Percentiles rank a stretch among this genome's conserved stretches.
Evolutionary conservation across 805 yeast species (phyloP).

Genomic region (Kluyveromyces nonfermentans): DNA sequence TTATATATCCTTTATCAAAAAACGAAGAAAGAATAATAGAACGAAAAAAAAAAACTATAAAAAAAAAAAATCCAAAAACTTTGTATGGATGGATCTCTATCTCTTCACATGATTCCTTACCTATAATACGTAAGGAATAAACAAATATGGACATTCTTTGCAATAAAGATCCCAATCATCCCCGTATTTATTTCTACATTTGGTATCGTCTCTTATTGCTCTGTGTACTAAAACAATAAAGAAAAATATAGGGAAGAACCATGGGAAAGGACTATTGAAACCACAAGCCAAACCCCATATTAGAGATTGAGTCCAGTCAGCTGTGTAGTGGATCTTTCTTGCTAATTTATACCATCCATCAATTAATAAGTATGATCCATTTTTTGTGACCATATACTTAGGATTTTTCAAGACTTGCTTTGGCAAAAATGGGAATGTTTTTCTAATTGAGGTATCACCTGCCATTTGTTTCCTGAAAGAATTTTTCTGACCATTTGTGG

Average conservation of each 20-base stretch:
- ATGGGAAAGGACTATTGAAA: slow-evolving; percentile 77
- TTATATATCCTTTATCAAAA: too few species aligned
- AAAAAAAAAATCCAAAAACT: too few species aligned
- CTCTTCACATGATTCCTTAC: background rate
- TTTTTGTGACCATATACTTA: slow-evolving; percentile 69
- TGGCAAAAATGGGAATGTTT: slow-evolving; percentile 90
- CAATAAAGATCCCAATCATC: slow-evolving; percentile 85
- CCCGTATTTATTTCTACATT: slow-evolving; percentile 83
- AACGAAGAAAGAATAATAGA: too few species aligned
- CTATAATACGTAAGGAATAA: slow-evolving; percentile 78
- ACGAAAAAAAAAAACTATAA: too few species aligned
- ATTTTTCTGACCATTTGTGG: slow-evolving; percentile 92
- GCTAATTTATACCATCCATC: slow-evolving; percentile 96
- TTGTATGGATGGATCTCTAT: background rate
- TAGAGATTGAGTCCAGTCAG: slow-evolving; percentile 79
- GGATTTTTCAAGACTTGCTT: slow-evolving; percentile 77
- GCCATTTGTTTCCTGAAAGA: slow-evolving; percentile 75
- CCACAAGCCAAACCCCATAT: slow-evolving; percentile 94
- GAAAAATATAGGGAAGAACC: slow-evolving; percentile 93
- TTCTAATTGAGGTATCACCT: slow-evolving; percentile 70
- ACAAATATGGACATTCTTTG: slow-evolving; percentile 82
- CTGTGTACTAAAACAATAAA: slow-evolving; percentile 81
- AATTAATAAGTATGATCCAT: slow-evolving; percentile 74
- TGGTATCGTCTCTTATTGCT: slow-evolving; percentile 76
- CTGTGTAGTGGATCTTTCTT: slow-evolving; percentile 90